A percentile compares a stretch with the other conserved stretches of the same genome.
These are phyloP conservation scores for Chionographis japonica DNA, from an alignment of 106 monocot species.

Conservation along the genomic window DNA sequence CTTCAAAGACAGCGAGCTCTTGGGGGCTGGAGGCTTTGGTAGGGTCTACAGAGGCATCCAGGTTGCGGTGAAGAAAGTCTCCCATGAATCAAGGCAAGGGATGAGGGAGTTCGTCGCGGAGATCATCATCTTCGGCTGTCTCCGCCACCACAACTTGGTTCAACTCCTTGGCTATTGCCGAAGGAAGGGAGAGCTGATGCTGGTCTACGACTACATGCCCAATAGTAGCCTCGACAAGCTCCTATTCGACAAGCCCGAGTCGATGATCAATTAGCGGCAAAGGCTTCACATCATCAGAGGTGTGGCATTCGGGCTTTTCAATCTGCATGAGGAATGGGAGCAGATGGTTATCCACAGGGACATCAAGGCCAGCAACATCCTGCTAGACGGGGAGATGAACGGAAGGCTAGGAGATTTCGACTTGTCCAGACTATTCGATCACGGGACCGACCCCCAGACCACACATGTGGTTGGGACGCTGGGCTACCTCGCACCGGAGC, in stretches of 20 bases:
- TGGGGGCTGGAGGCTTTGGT: constrained; percentile 41
- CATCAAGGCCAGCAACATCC: constrained; percentile 44
- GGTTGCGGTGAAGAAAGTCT: constrained; percentile 32
- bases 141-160: constrained; percentile 38
- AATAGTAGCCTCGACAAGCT: constrained; percentile 45
- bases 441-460: constrained; percentile 24
- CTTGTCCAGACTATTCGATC: constrained; percentile 34
- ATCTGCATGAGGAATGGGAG: constrained; percentile 48
- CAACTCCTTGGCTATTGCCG: constrained; percentile 46
- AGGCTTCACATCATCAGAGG: constrained; percentile 41
- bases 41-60: constrained; percentile 34
- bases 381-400: constrained; percentile 37
- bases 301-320: constrained; percentile 29
- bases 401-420: constrained; percentile 38
- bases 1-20: constrained; percentile 22
- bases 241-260: constrained; percentile 4
- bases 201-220: constrained; percentile 47
- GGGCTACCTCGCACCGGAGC: constrained; percentile 44
- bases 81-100: constrained; percentile 37
- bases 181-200: constrained; percentile 26
- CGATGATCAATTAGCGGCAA: constrained; percentile 16
- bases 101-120: constrained; percentile 41
- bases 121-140: constrained; percentile 33
- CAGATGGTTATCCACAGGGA: constrained; percentile 38
- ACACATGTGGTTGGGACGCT: constrained; percentile 36